Evolutionary conservation across 2,329 filamentous ascomycete genomes (phyloP), one percentile per base, ranked within the genome.

Genomic region (Chaetoscypha palmicola): DNA sequence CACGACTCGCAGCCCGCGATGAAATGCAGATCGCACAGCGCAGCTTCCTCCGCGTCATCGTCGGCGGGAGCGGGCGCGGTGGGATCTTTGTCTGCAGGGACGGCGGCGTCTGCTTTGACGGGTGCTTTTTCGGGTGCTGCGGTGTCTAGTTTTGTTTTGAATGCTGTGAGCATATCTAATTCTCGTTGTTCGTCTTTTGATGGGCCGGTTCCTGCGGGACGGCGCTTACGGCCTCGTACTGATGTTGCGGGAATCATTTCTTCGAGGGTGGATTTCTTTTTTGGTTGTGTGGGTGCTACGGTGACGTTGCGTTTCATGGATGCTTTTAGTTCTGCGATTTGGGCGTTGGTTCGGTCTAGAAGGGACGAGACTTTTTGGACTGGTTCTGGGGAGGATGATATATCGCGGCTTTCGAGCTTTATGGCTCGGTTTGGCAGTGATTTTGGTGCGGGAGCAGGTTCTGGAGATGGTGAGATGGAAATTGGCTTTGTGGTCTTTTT

Each of bases 1-100:
- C 92, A 97, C 34, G 88, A 95, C 61, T 95, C 88, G 64, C 92
- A 98, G 57, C 94, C 86, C 38, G 85, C 86, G 51, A 98, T 94
- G 64, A 97, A 98, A 63, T 98, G 92, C 26, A 98, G 68, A 62
- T 97, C 92, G 60, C 92, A 98, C 3, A 94, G 72, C 38, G 74
- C 74, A 2, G 79, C 81, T 61, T 94, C 87, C 30, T 84, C 79
- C 2, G 82, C 81, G 14, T 74, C 72, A 49, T 61, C 58, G 23
- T 59, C 61, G 3, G 50, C 46, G n/a, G n/a, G n/a, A n/a, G n/a
- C n/a, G n/a, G n/a, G n/a, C n/a, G n/a, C n/a, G n/a, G n/a, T n/a
- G n/a, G n/a, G n/a, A 56, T 53, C 57, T 44, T 54, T 52, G 17
- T 28, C 56, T 20, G 52, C 59, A 4, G 52, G 53, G 12, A 59